Percentiles rank a stretch among this genome's conserved stretches.
These are phyloP conservation scores for Lathyrus aphaca DNA, from an alignment of 306 rosid genomes.

Conservation along the genomic window DNA sequence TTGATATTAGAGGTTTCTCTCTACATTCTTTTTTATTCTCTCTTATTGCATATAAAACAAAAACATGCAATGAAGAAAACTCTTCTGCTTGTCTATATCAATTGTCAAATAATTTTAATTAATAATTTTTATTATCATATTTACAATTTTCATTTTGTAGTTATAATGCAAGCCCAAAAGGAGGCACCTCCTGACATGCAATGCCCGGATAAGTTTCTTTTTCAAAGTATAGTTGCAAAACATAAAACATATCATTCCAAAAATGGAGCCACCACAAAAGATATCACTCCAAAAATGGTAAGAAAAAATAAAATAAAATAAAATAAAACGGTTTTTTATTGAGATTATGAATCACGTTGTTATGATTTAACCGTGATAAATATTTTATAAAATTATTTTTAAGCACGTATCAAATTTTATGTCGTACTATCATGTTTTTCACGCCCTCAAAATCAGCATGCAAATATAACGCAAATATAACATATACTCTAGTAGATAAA, in stretches of 20 bases:
- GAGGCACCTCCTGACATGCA: conserved; percentile 77
- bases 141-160: conserved; percentile 48
- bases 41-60: neutral
- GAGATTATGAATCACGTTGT: neutral
- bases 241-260: conserved; percentile 61
- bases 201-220: conserved; percentile 86
- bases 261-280: conserved; percentile 62
- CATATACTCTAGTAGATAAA: no score
- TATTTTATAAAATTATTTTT: no score
- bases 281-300: conserved; percentile 74
- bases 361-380: no score
- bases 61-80: neutral
- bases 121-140: neutral
- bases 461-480: no score
- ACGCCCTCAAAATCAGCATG: no score
- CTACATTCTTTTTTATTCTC: neutral
- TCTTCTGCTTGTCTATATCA: no score
- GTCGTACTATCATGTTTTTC: no score
- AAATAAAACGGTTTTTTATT: conserved; percentile 15
- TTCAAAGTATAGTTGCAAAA: conserved; percentile 64
- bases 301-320: neutral
- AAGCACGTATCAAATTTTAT: no score
- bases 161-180: conserved; percentile 68
- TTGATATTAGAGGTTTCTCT: conserved; percentile 57
- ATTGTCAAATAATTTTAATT: no score